These are phyloP conservation scores for Didymella glomerata DNA, from an alignment of 2,329 filamentous ascomycete species.

Conservation along the genomic window DNA sequence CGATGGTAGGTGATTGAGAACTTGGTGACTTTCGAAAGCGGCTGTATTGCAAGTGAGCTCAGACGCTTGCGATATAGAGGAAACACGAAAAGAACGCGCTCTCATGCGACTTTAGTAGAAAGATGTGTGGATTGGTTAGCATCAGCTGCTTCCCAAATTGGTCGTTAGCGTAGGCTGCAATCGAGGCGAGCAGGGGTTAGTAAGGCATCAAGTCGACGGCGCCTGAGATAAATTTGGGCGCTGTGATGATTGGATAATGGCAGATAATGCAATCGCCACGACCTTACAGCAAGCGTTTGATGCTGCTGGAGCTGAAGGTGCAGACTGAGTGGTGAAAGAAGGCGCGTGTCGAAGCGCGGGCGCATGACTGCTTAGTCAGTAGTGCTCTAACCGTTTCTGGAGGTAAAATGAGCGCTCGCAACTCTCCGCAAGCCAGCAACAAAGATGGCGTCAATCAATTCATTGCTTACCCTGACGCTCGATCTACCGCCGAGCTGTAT, in stretches of 20 bases:
- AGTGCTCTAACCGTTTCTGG: constrained; percentile 28
- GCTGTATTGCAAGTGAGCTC: background rate
- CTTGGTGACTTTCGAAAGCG: background rate
- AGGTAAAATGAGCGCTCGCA: constrained; percentile 14
- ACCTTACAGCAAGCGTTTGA: background rate
- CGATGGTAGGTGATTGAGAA: background rate
- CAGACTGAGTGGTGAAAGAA: background rate
- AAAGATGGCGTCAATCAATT: constrained; percentile 50
- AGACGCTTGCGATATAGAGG: constrained; percentile 20
- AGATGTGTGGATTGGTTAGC: constrained; percentile 11
- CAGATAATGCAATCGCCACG: background rate
- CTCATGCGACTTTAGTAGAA: constrained; percentile 35
- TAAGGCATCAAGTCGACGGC: constrained; percentile 42
- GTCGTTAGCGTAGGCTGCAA: constrained; percentile 47
- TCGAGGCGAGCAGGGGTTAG: constrained; percentile 32
- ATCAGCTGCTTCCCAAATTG: constrained; percentile 27
- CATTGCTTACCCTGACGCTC: constrained; percentile 62
- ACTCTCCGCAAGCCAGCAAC: constrained; percentile 15
- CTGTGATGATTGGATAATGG: background rate
- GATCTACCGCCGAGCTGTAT: constrained; percentile 79
- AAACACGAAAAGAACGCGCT: constrained; percentile 40
- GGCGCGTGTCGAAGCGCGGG: background rate
- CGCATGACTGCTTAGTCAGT: constrained; percentile 29
- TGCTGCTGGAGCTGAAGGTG: background rate
- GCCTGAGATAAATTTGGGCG: constrained; percentile 5